Evolutionary conservation across 306 rosid genomes (phyloP), one percentile per base, ranked within the genome.

Genomic region (Ormosia emarginata): DNA sequence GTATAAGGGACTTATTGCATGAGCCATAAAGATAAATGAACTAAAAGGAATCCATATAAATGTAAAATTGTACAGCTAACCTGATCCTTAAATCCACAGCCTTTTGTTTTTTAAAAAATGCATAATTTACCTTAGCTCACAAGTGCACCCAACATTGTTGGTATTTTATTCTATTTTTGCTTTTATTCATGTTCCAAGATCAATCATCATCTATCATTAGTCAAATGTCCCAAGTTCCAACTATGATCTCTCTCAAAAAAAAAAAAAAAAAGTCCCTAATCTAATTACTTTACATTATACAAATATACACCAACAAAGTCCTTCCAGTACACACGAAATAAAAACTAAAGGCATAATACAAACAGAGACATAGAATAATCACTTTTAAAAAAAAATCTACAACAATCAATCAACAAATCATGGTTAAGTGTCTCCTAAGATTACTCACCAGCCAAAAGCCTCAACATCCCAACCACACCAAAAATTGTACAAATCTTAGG

Each of bases 381-480:
- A 74, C 44, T 78, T 41, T 15, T 41, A 15, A 14, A 53, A 37
- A 13, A 49, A 49, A 32, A 43, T 73, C 50, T 82, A 61, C 32
- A 47, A 36, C 17, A 63, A 63, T 79, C 68, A 63, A 74, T 15
- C 67, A 43, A 37, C 75, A 79, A 71, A 86, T 63, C 49, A 41
- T 3, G 55, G 71, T 43, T 52, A 53, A 63, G 63, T 69, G 34
- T 74, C 71, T 47, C 68, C 59, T 33, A 83, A 75, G 83, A 85
- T 78, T 41, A 76, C 84, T 87, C 85, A 93, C 98, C 97, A 79
- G 94, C 92, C 86, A 93, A 56, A 39, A 95, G 98, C 92, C 87
- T 95, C 68, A 95, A 84, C 87, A 93, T 87, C 75, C 99, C 99
- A 75, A 90, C 88, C 7, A 95, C 89, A 66, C 99, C 98, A 18